Evolutionary conservation across 1,284 basidiomycete genomes (phyloP).

Genomic region (Apiotrichum sp.): DNA sequence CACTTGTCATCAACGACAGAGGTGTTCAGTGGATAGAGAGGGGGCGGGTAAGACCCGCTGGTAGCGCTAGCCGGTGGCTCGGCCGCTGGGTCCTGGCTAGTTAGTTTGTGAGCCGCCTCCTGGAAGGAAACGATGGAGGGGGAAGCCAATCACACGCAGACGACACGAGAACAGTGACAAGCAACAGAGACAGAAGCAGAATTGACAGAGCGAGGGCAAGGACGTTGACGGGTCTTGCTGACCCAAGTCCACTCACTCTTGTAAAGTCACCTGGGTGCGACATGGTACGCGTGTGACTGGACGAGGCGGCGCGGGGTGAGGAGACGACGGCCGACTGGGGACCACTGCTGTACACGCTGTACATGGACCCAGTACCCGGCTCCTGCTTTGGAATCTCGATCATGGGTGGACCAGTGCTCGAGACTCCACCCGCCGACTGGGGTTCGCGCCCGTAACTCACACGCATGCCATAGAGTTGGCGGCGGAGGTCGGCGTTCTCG

Average conservation of each 20-base stretch:
- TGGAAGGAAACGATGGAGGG: too few relatives aligned
- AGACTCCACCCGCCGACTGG: not conserved
- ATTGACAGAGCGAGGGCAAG: too few relatives aligned
- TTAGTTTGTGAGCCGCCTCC: not conserved
- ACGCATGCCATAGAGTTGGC: constrained; percentile 34
- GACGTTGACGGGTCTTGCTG: too few relatives aligned
- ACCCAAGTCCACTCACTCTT: constrained; percentile 9
- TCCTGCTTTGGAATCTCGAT: constrained; percentile 5
- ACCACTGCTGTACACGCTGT: constrained; percentile 10
- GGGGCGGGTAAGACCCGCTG: constrained; percentile 16
- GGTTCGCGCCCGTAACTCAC: constrained; percentile 11
- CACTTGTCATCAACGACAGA: constrained; percentile 7
- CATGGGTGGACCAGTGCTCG: not conserved
- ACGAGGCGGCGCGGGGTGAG: constrained; percentile 9
- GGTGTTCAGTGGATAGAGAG: constrained; percentile 18
- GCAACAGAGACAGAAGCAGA: not conserved
- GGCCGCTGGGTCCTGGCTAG: constrained; percentile 10
- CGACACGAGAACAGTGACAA: not conserved
- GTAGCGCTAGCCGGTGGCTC: constrained; percentile 12
- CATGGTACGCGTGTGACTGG: constrained; percentile 18
- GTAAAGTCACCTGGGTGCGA: constrained; percentile 20
- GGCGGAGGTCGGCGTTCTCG: constrained; percentile 38
- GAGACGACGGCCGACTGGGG: constrained; percentile 10
- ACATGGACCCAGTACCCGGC: constrained; percentile 5
- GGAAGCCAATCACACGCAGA: not conserved